Evolutionary conservation across 2,329 filamentous ascomycete genomes (phyloP), one percentile per base, ranked within the genome.

Genomic region (Neopestalotiopsis sp.): DNA sequence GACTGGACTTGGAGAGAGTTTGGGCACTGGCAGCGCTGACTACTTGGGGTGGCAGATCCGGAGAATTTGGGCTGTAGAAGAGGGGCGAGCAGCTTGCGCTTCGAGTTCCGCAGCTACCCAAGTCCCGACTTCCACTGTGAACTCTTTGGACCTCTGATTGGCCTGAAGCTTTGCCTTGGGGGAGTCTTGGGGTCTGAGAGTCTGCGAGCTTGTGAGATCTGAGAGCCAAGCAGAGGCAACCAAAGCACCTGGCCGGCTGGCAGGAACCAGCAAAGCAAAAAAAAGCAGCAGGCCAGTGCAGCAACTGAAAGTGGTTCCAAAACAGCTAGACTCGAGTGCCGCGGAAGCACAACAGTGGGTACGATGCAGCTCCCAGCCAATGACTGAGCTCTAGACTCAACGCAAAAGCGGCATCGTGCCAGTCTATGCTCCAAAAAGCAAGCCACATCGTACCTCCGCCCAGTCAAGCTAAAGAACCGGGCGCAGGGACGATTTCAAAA

Each of bases 1-100:
- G 57, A 34, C 57, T 59, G 24, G 57, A 59, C 57, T 59, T 10
- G 5, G n/a, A 59, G 59, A 58, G 61, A 65, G 57, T 58, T 56
- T 68, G 64, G 67, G 7, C 57, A 63, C 38, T 40, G 30, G 65
- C 24, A 28, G 24, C 2, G 24, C 59, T 34, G 49, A 56, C 20
- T 34, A 32, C 65, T 60, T 38, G 20, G 57, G 10, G 30, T 17
- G 57, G 57, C 24, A 59, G 30, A 20, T 59, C 24, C 57, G 57
- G 57, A 52, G 45, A 52, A 52, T 52, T 52, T 52, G 45, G 45
- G 45, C 14, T 28, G 45, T 52, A 17, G 45, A 52, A 20, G 45
- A 52, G 45, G 45, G 45, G 45, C 45, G 45, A 52, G 45, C 45
- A 52, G 6, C 34, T 38, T n/a, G 45, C 17, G 45, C 45, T 52